Conservation (phyloP, 2,329 filamentous ascomycete genomes). For the Clarireedia hainanense region DNA sequence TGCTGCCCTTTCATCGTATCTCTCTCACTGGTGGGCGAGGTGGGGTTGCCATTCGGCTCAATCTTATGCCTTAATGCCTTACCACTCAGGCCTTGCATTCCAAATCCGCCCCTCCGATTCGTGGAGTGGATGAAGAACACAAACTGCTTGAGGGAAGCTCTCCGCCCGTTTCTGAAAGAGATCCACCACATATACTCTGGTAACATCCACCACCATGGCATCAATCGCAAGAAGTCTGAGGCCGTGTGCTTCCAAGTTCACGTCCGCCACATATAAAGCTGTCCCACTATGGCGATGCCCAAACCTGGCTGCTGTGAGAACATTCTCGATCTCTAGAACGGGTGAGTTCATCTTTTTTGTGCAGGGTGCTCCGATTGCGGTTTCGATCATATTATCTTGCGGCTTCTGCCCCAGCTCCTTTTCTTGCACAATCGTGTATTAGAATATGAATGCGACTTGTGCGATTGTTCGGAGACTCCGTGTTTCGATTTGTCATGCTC, state of each 20-base stretch:
- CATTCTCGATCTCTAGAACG: slow-evolving; percentile 37
- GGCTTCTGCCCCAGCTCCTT: too few species aligned
- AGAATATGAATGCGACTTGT: too few species aligned
- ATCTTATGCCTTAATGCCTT: too few species aligned
- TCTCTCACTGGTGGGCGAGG: not conserved
- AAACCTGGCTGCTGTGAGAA: slow-evolving; percentile 33
- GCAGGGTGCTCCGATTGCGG: not conserved
- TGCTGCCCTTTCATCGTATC: not conserved
- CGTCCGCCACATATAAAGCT: slow-evolving; percentile 14
- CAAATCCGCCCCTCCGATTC: not conserved
- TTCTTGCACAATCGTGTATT: too few species aligned
- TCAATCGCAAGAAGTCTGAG: slow-evolving; percentile 47
- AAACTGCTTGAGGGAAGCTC: not conserved
- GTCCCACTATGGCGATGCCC: slow-evolving; percentile 19
- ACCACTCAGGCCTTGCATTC: not conserved
- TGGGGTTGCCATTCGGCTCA: not conserved
- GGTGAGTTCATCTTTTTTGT: slow-evolving; percentile 30
- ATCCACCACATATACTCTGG: not conserved
- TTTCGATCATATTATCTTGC: not conserved
- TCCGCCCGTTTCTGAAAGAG: not conserved
- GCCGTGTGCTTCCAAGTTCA: slow-evolving; percentile 28
- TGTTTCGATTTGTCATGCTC: not conserved
- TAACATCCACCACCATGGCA: slow-evolving; percentile 38
- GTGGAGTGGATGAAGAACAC: not conserved
- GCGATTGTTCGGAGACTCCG: not conserved